These are phyloP conservation scores for Capsicum baccatum DNA, from an alignment of 257 asterid genomes.

Conservation along the genomic window DNA sequence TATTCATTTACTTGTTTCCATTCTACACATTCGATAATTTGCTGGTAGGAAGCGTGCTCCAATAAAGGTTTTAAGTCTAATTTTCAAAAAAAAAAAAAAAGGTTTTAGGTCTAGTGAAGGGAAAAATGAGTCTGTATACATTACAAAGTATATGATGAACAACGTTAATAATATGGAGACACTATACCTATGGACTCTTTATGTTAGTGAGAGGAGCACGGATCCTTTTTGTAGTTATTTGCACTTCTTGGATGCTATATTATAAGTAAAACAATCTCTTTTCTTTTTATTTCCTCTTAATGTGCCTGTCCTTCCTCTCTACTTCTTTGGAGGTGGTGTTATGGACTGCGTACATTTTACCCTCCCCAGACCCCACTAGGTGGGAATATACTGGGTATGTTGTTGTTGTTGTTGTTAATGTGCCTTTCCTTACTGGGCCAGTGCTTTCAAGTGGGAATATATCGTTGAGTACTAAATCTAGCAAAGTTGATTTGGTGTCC, in stretches of 20 bases:
- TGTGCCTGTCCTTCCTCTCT: neutral
- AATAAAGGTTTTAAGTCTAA: neutral
- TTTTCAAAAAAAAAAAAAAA: too few species aligned
- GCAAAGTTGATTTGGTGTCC: neutral
- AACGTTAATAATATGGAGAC: neutral
- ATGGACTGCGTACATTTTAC: too few species aligned
- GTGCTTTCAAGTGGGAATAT: slow-evolving; percentile 25
- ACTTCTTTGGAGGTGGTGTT: too few species aligned
- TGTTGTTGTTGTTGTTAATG: too few species aligned
- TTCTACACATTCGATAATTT: neutral
- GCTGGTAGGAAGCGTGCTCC: neutral
- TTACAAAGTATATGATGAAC: neutral
- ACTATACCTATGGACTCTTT: slow-evolving; percentile 10
- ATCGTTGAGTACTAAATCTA: slow-evolving; percentile 10
- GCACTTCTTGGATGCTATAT: slow-evolving; percentile 14
- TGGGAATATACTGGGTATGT: too few species aligned
- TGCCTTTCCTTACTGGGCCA: neutral
- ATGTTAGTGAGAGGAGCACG: slow-evolving; percentile 11
- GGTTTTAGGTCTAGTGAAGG: neutral
- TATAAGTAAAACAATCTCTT: neutral
- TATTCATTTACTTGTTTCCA: neutral
- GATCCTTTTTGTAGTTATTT: slow-evolving; percentile 4
- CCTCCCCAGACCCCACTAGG: too few species aligned
- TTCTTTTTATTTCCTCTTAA: neutral
- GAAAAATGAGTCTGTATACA: neutral